Evolutionary conservation across 352 stramenopile genomes (phyloP), one percentile per base, ranked within the genome.

Genomic region (Globisporangium paroecandrum): DNA sequence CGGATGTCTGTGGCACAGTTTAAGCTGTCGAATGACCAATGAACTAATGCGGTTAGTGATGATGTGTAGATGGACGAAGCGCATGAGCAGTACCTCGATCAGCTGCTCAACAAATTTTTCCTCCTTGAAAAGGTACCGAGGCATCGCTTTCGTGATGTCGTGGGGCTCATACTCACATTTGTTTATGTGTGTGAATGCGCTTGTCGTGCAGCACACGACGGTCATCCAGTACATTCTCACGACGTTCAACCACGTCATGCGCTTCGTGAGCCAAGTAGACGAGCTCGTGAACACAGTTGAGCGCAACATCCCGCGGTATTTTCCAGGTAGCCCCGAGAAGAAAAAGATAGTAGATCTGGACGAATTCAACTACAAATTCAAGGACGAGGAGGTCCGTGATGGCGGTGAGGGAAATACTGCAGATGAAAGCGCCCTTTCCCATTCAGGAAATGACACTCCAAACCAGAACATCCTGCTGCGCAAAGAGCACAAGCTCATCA

Each of bases 201-300:
- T 9, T 69, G 43, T 66, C 47, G 15, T 67, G 6, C 36, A 91
- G 82, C 78, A 93, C 27, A 71, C 77, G 49, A 79, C 73, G 0
- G 81, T 91, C n/a, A 82, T 87, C 34, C 73, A 85, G 63, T 89
- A 90, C 65, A 89, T 90, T 46, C 58, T 91, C 55, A 82, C 77
- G 29, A 88, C 85, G 18, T 89, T 92, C 66, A 89, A 92, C 58
- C 82, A 90, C 34, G 79, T 92, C 29, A 81, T 94, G 62, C 66
- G 75, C 7, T 94, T 83, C 64, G 76, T 89, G 43, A 74, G 68
- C 4, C 77, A 79, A 27, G 72, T 88, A 9, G 75, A 91, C 24
- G 81, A 82, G 58, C 77, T 85, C 29, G 72, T 90, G 25, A 76
- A 74, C 4, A 72, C 65, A 0, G 62, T 90, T 4, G 85, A 87